Base-by-base conservation (phyloP, 495 filamentous ascomycete genomes). In the Penicillium manginii region DNA sequence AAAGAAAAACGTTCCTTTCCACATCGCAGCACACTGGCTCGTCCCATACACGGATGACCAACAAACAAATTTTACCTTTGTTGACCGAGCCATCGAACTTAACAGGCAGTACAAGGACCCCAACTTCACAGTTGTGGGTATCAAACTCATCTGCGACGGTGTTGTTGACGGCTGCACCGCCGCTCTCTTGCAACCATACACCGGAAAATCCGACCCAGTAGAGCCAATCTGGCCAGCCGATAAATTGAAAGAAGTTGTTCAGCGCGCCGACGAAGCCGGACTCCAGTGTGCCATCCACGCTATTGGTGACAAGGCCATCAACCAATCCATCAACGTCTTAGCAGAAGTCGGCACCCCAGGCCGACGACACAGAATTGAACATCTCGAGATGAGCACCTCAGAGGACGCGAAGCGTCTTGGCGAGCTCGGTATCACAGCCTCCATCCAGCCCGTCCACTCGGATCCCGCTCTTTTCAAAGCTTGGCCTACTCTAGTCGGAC, bases 61-160 rank as follows among this genome's bases (percentile, higher is more conserved):
- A 59, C 15, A 53, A 18, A 55, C 47, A 54, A 67, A 68, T n/a
- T 57, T 70, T 46, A 43, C 31, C 29, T 60, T 58, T 50, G 81
- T 89, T 0, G 83, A 88, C 31, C 77, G 81, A 11, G 86, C 86
- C 0, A 83, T 84, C 42, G 83, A 82, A 57, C 66, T 88, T 3
- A 73, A 76, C 17, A 48, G 57, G 10, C 50, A 79, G 50, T 84
- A 75, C 61, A 83, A 82, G 51, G 67, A 71, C 3, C 84, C 82
- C 0, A 78, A 83, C 43, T 84, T 85, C 50, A 73, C 83, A 29
- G 70, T 89, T 15, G 78, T 83, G 2, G 86, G 86, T n/a, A 82
- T 88, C 62, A 89, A 89, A 59, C 72, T 89, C 19, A 88, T 89
- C 43, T 85, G 84, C 55, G 86, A 89, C 54, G 86, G 86, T 1